These are phyloP conservation scores for Fusarium marasasianum DNA, from an alignment of 2,329 filamentous ascomycete species.

Conservation along the genomic window DNA sequence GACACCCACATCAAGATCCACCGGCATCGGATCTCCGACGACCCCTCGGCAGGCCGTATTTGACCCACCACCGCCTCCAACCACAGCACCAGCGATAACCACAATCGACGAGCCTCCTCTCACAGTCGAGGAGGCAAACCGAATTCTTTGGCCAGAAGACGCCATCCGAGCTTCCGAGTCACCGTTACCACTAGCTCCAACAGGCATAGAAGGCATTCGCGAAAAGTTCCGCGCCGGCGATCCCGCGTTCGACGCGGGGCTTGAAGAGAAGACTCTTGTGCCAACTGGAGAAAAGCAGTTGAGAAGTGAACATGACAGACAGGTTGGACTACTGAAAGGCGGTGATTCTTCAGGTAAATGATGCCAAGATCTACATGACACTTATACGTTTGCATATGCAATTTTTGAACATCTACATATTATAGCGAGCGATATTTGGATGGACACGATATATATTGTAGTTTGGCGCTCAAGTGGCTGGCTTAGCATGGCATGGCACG, in stretches of 20 bases:
- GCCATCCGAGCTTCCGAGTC: constrained; percentile 28
- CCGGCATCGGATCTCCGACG: constrained; percentile 23
- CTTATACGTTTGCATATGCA: background rate
- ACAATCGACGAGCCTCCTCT: constrained; percentile 46
- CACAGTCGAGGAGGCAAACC: constrained; percentile 52
- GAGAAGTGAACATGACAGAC: constrained; percentile 45
- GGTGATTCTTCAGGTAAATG: constrained; percentile 29
- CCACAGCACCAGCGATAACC: constrained; percentile 1
- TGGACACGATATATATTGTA: background rate
- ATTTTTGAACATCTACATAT: background rate
- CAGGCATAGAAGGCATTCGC: constrained; percentile 42
- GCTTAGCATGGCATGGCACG: constrained; percentile 3
- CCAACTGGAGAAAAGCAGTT: constrained; percentile 49
- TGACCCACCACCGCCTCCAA: constrained; percentile 3
- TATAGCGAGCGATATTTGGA: constrained; percentile 2
- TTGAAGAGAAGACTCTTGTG: constrained; percentile 54
- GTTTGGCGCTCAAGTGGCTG: background rate
- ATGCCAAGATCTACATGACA: background rate
- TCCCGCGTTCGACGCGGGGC: constrained; percentile 40
- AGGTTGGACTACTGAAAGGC: constrained; percentile 40
- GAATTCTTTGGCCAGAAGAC: constrained; percentile 53
- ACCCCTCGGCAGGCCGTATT: constrained; percentile 32
- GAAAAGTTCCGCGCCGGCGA: constrained; percentile 55
- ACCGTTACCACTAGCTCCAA: background rate
- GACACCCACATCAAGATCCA: constrained; percentile 35